Evolutionary conservation across 257 asterid genomes (phyloP), one percentile per base, ranked within the genome.

Genomic region (Gentiana dahurica): DNA sequence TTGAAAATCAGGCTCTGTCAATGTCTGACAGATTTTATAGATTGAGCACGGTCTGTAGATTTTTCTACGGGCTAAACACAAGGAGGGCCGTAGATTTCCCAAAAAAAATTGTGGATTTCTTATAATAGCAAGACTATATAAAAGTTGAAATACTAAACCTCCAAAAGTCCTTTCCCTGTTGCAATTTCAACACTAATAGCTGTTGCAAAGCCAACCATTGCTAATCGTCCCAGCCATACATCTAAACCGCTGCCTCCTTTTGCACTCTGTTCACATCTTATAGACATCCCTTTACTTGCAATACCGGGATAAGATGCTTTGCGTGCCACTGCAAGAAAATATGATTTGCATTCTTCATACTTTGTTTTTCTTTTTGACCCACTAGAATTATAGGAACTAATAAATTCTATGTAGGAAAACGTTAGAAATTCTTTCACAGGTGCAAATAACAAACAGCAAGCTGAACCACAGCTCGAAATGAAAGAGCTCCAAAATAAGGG

Each of bases 191-290:
- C 83, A 60, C 69, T 83, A 58, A 91, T 60, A 54, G 86, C 93
- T 39, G 76, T 73, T 38, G 94, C 94, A 73, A 89, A 89, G 54
- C 95, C 89, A 65, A 78, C 41, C 97, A 91, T 91, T 15, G 97
- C 96, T 1, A 86, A 53, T 45, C 94, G 79, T 39, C 97, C 98
- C 37, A 83, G 81, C 95, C 98, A 91, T 57, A 87, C 74, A 41
- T 91, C 94, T 64, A 91, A 53, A 58, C 86, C 74, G 58, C 58
- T 60, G 36, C 85, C 82, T 1, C 67, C 87, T 50, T 89, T 75
- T 47, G 77, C 64, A 68, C 79, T 79, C 86, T 80, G 98, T 73
- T 81, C 94, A 39, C 96, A 87, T 75, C 82, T 76, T 59, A 90
- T 60, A 35, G 83, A 65, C 37, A 76, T 49, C 44, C 74, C 61